A percentile compares a stretch with the other conserved stretches of the same genome.
Conservation (phyloP, 1,284 basidiomycete species). For the Ganoderma sp. region DNA sequence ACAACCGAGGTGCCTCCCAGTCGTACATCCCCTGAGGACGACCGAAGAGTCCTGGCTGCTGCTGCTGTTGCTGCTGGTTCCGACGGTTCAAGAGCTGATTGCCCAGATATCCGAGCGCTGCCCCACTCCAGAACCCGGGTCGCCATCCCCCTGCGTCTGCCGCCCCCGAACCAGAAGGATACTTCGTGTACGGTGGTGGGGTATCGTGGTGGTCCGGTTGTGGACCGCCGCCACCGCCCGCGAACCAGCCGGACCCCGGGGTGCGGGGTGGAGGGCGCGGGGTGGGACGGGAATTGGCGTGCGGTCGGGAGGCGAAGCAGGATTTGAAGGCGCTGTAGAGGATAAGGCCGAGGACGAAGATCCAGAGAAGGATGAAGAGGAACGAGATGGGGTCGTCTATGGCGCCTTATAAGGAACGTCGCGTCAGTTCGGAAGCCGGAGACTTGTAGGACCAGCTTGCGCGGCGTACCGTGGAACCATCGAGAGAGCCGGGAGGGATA, state of each 20-base stretch:
- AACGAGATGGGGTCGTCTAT: constrained; percentile 38
- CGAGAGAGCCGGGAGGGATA: constrained; percentile 24
- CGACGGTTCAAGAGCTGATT: constrained; percentile 59
- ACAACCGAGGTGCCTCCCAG: constrained; percentile 55
- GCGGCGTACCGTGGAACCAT: constrained; percentile 30
- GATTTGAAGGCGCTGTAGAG: constrained; percentile 63
- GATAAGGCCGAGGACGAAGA: constrained; percentile 57
- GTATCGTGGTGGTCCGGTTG: constrained; percentile 48
- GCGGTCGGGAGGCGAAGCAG: constrained; percentile 47
- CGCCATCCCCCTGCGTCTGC: constrained; percentile 49
- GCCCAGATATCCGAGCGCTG: constrained; percentile 69
- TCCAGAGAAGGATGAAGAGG: constrained; percentile 64
- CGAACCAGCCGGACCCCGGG: constrained; percentile 53
- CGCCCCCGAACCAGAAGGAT: constrained; percentile 33
- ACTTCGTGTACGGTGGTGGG: constrained; percentile 81
- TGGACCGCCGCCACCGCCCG: constrained; percentile 51
- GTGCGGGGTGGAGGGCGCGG: constrained; percentile 45
- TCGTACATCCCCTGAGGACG: constrained; percentile 48
- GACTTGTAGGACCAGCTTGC: neutral
- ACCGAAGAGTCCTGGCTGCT: constrained; percentile 20
- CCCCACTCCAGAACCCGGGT: constrained; percentile 85
- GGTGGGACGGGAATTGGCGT: constrained; percentile 33
- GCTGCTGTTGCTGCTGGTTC: constrained; percentile 27
- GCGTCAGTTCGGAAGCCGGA: neutral
- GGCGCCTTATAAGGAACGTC: neutral